Conservation (phyloP, 23 red algal genomes). For the Gracilaria caudata region DNA sequence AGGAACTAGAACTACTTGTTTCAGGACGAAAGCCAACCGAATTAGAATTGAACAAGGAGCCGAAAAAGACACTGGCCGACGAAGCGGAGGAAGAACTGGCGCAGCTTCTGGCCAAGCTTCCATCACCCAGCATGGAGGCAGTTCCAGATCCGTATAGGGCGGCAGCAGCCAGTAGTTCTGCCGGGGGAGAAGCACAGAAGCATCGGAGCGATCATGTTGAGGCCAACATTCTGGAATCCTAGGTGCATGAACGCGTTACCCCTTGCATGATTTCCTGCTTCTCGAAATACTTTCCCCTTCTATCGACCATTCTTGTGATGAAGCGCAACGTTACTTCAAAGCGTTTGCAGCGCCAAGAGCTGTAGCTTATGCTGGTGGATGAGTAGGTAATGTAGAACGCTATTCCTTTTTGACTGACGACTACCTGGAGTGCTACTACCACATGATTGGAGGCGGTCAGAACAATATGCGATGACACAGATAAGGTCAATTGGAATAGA, state of each 20-base stretch:
- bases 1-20: slow-evolving; percentile 51
- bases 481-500: background rate
- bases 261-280: background rate
- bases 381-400: background rate
- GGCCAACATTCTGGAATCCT: slow-evolving; percentile 16
- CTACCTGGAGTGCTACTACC: background rate
- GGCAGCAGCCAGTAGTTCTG: slow-evolving; percentile 10
- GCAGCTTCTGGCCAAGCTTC: slow-evolving; percentile 34
- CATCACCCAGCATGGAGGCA: slow-evolving; percentile 2
- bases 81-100: slow-evolving; percentile 57
- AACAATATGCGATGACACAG: background rate
- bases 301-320: background rate
- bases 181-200: background rate
- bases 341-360: background rate
- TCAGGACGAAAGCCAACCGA: background rate
- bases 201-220: background rate
- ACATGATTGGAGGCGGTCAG: background rate
- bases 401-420: background rate
- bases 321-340: background rate
- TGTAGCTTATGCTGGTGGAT: background rate
- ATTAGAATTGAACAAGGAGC: background rate
- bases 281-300: background rate
- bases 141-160: slow-evolving; percentile 11
- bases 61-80: slow-evolving; percentile 27
- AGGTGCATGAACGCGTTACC: background rate